These are phyloP conservation scores for Aureobasidium lini DNA, from an alignment of 2,329 filamentous ascomycete genomes.

Conservation along the genomic window DNA sequence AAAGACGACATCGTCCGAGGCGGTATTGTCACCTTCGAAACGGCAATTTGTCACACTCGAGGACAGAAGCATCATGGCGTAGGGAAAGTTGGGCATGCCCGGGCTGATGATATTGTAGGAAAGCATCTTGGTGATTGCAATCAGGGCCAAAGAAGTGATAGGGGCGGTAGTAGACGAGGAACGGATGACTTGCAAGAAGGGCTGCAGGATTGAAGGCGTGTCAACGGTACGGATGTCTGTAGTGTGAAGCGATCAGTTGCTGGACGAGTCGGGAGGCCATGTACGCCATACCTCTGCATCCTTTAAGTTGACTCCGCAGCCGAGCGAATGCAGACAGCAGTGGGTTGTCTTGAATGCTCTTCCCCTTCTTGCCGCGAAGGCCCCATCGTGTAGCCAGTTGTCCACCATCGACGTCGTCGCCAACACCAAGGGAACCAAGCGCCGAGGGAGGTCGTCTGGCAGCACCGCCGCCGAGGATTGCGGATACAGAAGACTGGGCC, in stretches of 20 bases:
- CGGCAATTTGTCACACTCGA: slow-evolving; percentile 95
- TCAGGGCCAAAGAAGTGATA: slow-evolving; percentile 88
- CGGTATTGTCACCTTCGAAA: slow-evolving; percentile 91
- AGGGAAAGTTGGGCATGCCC: slow-evolving; percentile 75
- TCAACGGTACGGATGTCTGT: slow-evolving; percentile 82
- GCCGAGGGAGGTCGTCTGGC: slow-evolving; percentile 12
- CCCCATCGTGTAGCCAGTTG: slow-evolving; percentile 78
- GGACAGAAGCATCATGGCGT: slow-evolving; percentile 91
- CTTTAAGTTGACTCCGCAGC: slow-evolving; percentile 77
- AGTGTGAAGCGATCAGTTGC: not conserved
- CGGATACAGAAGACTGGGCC: slow-evolving; percentile 91
- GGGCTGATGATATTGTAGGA: slow-evolving; percentile 85
- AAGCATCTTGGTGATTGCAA: slow-evolving; percentile 93
- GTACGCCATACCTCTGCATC: slow-evolving; percentile 61
- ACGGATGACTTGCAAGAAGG: slow-evolving; percentile 93
- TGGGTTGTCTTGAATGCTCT: slow-evolving; percentile 95
- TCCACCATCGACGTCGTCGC: slow-evolving; percentile 14
- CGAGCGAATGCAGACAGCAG: slow-evolving; percentile 92
- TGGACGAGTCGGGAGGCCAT: not conserved
- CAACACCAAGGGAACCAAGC: slow-evolving; percentile 10
- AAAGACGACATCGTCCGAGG: slow-evolving; percentile 91
- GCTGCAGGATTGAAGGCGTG: slow-evolving; percentile 78
- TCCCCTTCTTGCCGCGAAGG: slow-evolving; percentile 85
- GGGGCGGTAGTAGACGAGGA: slow-evolving; percentile 92
- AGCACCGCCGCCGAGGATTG: slow-evolving; percentile 71